Percentiles rank a stretch among this genome's conserved stretches.
Conservation (phyloP, 2,329 filamentous ascomycete genomes). For the Chaetomium strumarium region DNA sequence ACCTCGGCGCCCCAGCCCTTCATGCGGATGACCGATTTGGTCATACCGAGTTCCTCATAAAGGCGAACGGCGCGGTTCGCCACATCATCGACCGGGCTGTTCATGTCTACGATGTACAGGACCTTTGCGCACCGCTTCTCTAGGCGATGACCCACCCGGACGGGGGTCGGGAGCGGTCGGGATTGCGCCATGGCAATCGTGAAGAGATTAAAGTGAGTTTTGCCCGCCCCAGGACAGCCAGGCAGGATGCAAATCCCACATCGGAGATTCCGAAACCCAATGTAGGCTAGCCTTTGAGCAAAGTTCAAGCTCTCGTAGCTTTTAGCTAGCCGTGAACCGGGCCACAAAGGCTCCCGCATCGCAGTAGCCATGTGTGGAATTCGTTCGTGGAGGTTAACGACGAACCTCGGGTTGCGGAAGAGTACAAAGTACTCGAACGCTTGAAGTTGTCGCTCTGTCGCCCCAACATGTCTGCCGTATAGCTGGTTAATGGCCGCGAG, state of each 20-base stretch:
- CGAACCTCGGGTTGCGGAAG: slow-evolving; percentile 5
- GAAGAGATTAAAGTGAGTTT: slow-evolving; percentile 15
- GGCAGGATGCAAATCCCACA: slow-evolving; percentile 15
- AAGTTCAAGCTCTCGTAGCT: slow-evolving; percentile 6
- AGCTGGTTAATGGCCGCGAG: slow-evolving; percentile 1
- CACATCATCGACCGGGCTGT: slow-evolving; percentile 12
- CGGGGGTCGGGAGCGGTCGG: not conserved
- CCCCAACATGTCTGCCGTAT: slow-evolving; percentile 2
- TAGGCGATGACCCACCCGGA: not conserved
- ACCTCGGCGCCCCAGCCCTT: slow-evolving; percentile 11
- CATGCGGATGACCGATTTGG: slow-evolving; percentile 14
- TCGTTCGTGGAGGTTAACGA: not conserved
- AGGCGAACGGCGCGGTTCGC: slow-evolving; percentile 11
- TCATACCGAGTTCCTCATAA: slow-evolving; percentile 7
- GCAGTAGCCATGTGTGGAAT: slow-evolving; percentile 9
- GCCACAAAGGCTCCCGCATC: not conserved
- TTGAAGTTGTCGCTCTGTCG: slow-evolving; percentile 1
- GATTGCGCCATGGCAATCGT: slow-evolving; percentile 10
- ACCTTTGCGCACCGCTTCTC: slow-evolving; percentile 8
- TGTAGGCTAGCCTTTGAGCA: slow-evolving; percentile 8
- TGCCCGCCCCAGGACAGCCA: slow-evolving; percentile 14
- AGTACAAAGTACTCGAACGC: slow-evolving; percentile 13
- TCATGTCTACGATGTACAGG: slow-evolving; percentile 16
- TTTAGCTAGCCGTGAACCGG: not conserved
- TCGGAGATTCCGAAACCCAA: slow-evolving; percentile 4